Conservation (phyloP, 2,329 filamentous ascomycete species). For the Albifimbria verrucaria region DNA sequence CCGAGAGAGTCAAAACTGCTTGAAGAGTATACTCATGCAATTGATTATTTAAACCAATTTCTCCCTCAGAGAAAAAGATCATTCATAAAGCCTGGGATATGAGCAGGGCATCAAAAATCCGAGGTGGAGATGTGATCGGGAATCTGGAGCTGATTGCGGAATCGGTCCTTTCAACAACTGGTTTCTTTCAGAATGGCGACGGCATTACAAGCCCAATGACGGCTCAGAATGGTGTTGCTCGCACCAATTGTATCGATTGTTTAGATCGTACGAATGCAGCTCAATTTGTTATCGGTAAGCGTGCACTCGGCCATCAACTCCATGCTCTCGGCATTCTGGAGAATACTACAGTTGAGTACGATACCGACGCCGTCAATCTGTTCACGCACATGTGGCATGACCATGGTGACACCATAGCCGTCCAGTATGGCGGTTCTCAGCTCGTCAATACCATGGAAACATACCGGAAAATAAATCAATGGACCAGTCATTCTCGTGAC, state of each 20-base stretch:
- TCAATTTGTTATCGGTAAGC: constrained; percentile 95
- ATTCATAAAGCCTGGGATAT: constrained; percentile 97
- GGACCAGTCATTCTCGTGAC: constrained; percentile 94
- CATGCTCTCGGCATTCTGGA: constrained; percentile 86
- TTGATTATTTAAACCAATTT: constrained; percentile 93
- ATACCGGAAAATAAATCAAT: constrained; percentile 98
- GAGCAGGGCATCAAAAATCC: constrained; percentile 89
- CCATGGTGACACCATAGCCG: constrained; percentile 94
- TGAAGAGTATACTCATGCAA: constrained; percentile 79
- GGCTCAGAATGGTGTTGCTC: constrained; percentile 86
- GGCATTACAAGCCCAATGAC: constrained; percentile 57
- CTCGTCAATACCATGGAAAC: constrained; percentile 99
- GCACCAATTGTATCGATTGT: constrained; percentile 98
- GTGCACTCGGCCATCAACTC: constrained; percentile 86
- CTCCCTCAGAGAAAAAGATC: constrained; percentile 81
- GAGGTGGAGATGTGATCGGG: constrained; percentile 90
- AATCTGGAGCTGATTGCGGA: constrained; percentile 88
- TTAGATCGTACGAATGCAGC: constrained; percentile 95
- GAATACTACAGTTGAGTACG: constrained; percentile 78
- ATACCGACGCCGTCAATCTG: constrained; percentile 91
- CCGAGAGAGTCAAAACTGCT: constrained; percentile 90
- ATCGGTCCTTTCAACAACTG: constrained; percentile 78
- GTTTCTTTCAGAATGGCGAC: constrained; percentile 93
- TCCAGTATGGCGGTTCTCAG: constrained; percentile 96
- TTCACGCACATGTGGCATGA: constrained; percentile 99